phyloP scores from a whole-genome alignment of 768 basidiomycete species.

The Cyathus striatus region DNA sequence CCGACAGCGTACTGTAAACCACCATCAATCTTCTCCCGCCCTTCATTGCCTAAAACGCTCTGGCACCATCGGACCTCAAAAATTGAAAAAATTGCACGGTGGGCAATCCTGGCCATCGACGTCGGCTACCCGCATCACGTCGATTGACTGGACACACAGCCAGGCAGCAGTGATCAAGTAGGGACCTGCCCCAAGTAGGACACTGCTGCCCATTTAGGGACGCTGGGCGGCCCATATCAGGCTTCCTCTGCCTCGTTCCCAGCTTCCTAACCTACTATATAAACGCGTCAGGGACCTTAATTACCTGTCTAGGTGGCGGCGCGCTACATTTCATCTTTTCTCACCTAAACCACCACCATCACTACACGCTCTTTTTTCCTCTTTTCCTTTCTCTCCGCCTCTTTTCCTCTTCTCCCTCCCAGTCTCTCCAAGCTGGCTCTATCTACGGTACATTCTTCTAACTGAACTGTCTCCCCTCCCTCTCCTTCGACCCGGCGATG shows the following conservation, averaged over 20 bases:
- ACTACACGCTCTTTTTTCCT: neutral
- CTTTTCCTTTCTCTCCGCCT: neutral
- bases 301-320: neutral
- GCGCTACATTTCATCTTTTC: neutral
- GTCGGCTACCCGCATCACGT: too few species aligned
- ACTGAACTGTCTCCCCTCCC: neutral
- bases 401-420: neutral
- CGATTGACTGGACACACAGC: too few species aligned
- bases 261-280: neutral
- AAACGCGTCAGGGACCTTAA: neutral
- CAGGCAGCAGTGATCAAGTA: too few species aligned
- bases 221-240: neutral
- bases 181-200: neutral
- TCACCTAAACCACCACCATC: neutral
- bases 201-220: neutral
- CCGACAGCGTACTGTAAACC: too few species aligned
- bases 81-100: too few species aligned
- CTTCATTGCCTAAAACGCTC: too few species aligned
- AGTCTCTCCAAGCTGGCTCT: neutral
- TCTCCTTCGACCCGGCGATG: too few species aligned
- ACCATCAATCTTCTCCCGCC: too few species aligned
- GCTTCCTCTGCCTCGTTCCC: neutral
- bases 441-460: neutral
- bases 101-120: too few species aligned
- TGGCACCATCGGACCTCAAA: too few species aligned